These are phyloP conservation scores for Collybiopsis confluens DNA, from an alignment of 768 basidiomycete genomes.

Conservation along the genomic window DNA sequence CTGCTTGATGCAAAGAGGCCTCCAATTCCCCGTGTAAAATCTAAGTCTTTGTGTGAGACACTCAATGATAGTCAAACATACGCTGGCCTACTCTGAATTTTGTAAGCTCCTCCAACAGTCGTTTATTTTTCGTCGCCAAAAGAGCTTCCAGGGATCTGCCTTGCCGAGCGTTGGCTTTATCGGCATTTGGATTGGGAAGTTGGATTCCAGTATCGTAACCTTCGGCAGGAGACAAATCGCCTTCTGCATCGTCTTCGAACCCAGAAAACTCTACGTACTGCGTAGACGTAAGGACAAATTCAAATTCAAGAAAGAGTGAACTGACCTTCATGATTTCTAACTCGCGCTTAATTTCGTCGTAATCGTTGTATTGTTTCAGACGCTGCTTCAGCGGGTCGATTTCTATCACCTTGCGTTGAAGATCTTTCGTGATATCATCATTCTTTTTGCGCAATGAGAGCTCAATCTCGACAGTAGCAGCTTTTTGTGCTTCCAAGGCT, in stretches of 20 bases:
- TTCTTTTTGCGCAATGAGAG: conserved; percentile 41
- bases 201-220: conserved; percentile 50
- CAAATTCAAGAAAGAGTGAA: not conserved
- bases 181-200: conserved; percentile 87
- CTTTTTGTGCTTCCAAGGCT: conserved; percentile 60
- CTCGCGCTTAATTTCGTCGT: conserved; percentile 97
- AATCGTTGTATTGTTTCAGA: conserved; percentile 75
- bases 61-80: not conserved
- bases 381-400: conserved; percentile 63
- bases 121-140: conserved; percentile 90
- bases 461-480: conserved; percentile 42
- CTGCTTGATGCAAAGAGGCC: conserved; percentile 52
- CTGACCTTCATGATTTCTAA: conserved; percentile 96
- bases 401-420: conserved; percentile 58
- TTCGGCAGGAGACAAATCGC: conserved; percentile 40
- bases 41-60: conserved; percentile 29
- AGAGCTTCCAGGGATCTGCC: conserved; percentile 87
- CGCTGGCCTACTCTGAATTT: conserved; percentile 68
- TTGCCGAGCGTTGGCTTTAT: conserved; percentile 70
- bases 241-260: conserved; percentile 64
- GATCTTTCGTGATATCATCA: conserved; percentile 59
- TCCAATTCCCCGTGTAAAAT: conserved; percentile 83
- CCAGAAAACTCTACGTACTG: conserved; percentile 97
- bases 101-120: conserved; percentile 88
- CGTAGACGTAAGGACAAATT: not conserved